These are phyloP conservation scores for Suhomyces anneliseae DNA, from an alignment of 1,139 yeast species.

Conservation along the genomic window DNA sequence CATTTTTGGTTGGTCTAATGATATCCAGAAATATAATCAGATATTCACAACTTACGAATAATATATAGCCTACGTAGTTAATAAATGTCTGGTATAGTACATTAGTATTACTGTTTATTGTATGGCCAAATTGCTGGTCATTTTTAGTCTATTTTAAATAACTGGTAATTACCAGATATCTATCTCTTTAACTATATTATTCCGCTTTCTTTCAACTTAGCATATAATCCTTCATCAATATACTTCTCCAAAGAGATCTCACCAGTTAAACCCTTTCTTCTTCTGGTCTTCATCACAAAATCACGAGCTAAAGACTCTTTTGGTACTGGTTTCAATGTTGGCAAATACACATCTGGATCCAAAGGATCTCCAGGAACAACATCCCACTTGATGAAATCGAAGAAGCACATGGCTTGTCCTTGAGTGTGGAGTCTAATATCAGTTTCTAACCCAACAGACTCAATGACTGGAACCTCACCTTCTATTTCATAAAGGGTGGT, in stretches of 20 bases:
- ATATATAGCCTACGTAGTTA: background rate
- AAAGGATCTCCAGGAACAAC: slow-evolving; percentile 90
- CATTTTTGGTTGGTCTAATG: no score
- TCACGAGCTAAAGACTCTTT: slow-evolving; percentile 75
- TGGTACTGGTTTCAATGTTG: slow-evolving; percentile 75
- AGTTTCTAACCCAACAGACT: slow-evolving; percentile 84
- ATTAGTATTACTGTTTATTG: no score
- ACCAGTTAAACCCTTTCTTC: slow-evolving; percentile 79
- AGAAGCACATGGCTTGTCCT: slow-evolving; percentile 73
- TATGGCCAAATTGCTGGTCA: background rate
- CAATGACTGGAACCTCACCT: slow-evolving; percentile 83
- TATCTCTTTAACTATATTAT: slow-evolving; percentile 18
- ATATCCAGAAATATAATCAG: background rate
- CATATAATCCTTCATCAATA: slow-evolving; percentile 60
- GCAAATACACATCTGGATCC: slow-evolving; percentile 62
- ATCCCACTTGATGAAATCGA: slow-evolving; percentile 71
- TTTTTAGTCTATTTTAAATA: background rate
- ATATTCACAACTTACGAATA: background rate
- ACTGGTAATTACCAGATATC: background rate
- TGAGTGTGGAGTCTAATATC: slow-evolving; percentile 76
- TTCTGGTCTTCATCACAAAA: slow-evolving; percentile 83
- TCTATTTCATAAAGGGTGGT: slow-evolving; percentile 64
- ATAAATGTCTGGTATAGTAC: background rate
- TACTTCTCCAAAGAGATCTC: slow-evolving; percentile 75
- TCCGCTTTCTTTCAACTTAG: slow-evolving; percentile 53